Evolutionary conservation across 305 asterid genomes (phyloP), one percentile per base, ranked within the genome.

Genomic region (Stenogyne calaminthoides): DNA sequence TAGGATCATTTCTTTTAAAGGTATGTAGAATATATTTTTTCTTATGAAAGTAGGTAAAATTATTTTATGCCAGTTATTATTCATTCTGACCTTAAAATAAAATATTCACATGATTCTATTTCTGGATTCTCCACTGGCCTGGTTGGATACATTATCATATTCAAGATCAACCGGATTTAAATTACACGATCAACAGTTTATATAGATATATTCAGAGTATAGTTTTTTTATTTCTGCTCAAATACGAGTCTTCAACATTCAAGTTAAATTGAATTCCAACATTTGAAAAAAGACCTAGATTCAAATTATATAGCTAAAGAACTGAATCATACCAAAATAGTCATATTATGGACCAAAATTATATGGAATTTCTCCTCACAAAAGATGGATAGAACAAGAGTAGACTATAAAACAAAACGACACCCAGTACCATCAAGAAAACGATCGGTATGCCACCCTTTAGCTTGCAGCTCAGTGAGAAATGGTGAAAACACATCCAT

Each of bases 361-460:
- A 36, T 18, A 8, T 9, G 3, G 15, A 62, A 36, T 37, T 62
- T 20, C 10, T 3, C 12, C n/a, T 59, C 36, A 15, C 66, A 9
- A 8, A 9, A 18, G 0, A 32, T 22, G 74, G 51, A 29, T 36
- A 18, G 32, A 59, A 47, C 10, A 49, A 34, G 37, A 14, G 40
- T 39, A 76, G 29, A 40, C 81, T 83, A 90, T 49, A 78, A 70
- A 6, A 90, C 80, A 70, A 88, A 90, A 19, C 98, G 96, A 66
- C 85, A 80, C 67, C 99, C 94, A 4, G 93, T 91, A 47, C 97
- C 98, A 76, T 92, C 98, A 69, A 95, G 94, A 84, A 95, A 95
- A 14, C 89, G 97, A 73, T 95, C 98, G 2, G 98, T 92, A 69
- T 92, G 98, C 98, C 98, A 92, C 18, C 98, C 99, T 88, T 88